Conservation (phyloP, 352 stramenopile species). For the Blastocystis sp. region DNA sequence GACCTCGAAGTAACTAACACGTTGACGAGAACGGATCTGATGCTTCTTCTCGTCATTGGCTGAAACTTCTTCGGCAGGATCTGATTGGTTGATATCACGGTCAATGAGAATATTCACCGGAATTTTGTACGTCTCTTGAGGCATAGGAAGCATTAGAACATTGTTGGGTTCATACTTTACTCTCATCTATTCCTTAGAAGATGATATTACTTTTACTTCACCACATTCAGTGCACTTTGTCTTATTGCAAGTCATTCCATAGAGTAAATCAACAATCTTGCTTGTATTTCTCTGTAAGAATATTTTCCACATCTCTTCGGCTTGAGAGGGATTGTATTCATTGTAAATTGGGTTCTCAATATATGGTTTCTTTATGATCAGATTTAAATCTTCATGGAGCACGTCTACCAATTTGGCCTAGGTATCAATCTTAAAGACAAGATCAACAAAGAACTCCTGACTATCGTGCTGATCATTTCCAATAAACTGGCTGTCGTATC, state of each 20-base stretch:
- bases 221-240: conserved; percentile 37
- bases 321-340: conserved; percentile 4
- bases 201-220: background rate
- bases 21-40: background rate
- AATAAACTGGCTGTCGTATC: conserved; percentile 42
- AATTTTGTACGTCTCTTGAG: conserved; percentile 11
- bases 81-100: background rate
- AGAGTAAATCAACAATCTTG: conserved; percentile 37
- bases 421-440: background rate
- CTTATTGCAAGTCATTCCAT: conserved; percentile 33
- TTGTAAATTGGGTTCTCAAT: conserved; percentile 53
- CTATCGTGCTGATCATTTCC: conserved; percentile 41
- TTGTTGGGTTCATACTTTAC: conserved; percentile 52
- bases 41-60: background rate
- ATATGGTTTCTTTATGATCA: conserved; percentile 57
- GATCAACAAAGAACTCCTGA: conserved; percentile 46
- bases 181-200: conserved; percentile 1
- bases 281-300: conserved; percentile 56
- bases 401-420: conserved; percentile 58
- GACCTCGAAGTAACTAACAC: conserved; percentile 9
- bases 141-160: conserved; percentile 47
- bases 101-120: conserved; percentile 26
- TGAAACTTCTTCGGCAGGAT: background rate
- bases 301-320: conserved; percentile 46
- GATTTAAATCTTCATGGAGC: conserved; percentile 50